Percentiles rank a stretch among this genome's conserved stretches.
Evolutionary conservation across 768 basidiomycete genomes (phyloP).

Genomic region (Gyrodon lividus): DNA sequence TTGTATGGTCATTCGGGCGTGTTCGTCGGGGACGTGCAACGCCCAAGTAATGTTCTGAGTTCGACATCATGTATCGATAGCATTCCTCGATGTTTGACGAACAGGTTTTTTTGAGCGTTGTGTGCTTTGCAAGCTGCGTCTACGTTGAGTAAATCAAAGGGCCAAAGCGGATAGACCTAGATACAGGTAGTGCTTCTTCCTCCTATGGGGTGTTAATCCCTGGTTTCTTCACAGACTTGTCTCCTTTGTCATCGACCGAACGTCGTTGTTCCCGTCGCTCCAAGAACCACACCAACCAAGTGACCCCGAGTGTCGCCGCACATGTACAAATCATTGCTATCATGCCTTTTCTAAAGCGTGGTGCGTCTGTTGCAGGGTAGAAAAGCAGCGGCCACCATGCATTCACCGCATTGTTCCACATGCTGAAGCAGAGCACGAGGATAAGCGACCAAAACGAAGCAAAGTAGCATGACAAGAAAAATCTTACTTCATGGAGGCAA

Average conservation of each 20-base stretch:
- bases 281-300: conserved; percentile 55
- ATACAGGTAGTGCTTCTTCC: neutral
- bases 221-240: neutral
- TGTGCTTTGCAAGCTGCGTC: neutral
- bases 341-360: conserved; percentile 65
- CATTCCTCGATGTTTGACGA: conserved; percentile 1
- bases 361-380: conserved; percentile 73
- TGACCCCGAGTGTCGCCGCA: conserved; percentile 53
- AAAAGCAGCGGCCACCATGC: conserved; percentile 72
- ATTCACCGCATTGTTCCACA: conserved; percentile 69
- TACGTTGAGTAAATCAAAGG: no score
- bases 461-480: neutral
- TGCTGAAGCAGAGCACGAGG: conserved; percentile 34
- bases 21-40: conserved; percentile 6
- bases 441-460: neutral
- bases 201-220: neutral
- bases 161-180: no score
- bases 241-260: neutral
- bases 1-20: neutral
- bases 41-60: neutral
- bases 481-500: conserved; percentile 73
- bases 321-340: conserved; percentile 63
- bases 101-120: neutral
- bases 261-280: conserved; percentile 38
- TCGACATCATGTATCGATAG: conserved; percentile 15